A percentile compares a stretch with the other conserved stretches of the same genome.
Evolutionary conservation across 2,329 filamentous ascomycete species (phyloP).

Genomic region (Scedosporium boydii): DNA sequence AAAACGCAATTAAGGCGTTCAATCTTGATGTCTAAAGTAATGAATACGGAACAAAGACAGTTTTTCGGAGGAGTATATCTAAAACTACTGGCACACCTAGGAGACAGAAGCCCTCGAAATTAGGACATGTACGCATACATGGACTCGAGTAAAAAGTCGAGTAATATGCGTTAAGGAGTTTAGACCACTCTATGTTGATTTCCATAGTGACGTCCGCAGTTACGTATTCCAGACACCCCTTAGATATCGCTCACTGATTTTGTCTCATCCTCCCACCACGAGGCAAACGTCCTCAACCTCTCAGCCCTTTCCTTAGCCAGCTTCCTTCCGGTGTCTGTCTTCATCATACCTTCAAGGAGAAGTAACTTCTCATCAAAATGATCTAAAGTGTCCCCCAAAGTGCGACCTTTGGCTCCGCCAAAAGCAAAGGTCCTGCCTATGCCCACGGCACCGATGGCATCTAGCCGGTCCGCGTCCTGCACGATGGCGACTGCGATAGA

Average conservation of each 20-base stretch:
- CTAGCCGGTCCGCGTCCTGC: slow-evolving; percentile 87
- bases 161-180: background rate
- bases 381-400: slow-evolving; percentile 55
- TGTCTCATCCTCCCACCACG: slow-evolving; percentile 48
- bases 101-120: background rate
- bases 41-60: background rate
- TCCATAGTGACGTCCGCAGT: background rate
- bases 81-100: no score
- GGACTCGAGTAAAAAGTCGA: background rate
- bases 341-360: slow-evolving; percentile 54
- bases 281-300: slow-evolving; percentile 40
- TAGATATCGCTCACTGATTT: background rate
- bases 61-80: background rate
- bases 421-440: slow-evolving; percentile 59
- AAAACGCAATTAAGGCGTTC: slow-evolving; percentile 66
- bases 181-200: background rate
- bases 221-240: background rate
- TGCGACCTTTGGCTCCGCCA: slow-evolving; percentile 52
- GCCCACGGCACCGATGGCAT: slow-evolving; percentile 80
- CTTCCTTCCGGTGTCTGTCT: slow-evolving; percentile 45
- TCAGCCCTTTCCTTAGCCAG: slow-evolving; percentile 45
- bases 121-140: background rate
- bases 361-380: slow-evolving; percentile 74
- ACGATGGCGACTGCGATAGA: slow-evolving; percentile 52
- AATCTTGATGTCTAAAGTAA: slow-evolving; percentile 21